Conservation (phyloP, 2,329 filamentous ascomycete genomes). For the Fusarium sp. region DNA sequence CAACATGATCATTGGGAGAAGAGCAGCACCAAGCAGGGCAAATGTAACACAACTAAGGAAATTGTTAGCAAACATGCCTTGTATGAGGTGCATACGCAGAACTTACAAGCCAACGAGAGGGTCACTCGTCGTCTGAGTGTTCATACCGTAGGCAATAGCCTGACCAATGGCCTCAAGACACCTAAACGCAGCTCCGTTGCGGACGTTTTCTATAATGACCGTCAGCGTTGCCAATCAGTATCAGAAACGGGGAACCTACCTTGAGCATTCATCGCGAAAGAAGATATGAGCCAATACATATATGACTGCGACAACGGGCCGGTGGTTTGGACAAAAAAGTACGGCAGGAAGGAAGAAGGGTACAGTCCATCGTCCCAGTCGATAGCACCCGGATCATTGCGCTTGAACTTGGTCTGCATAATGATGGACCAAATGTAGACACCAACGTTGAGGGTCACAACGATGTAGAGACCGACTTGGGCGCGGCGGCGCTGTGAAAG, state of each 20-base stretch:
- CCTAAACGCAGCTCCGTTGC: slow-evolving; percentile 55
- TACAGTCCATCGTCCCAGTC: slow-evolving; percentile 59
- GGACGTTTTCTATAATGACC: slow-evolving; percentile 49
- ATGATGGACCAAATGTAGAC: slow-evolving; percentile 63
- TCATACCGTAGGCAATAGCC: slow-evolving; percentile 56
- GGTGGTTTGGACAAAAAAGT: slow-evolving; percentile 58
- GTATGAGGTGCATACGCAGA: background rate
- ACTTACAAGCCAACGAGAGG: slow-evolving; percentile 55
- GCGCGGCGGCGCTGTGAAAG: slow-evolving; percentile 58
- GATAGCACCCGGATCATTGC: slow-evolving; percentile 54
- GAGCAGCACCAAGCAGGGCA: slow-evolving; percentile 49
- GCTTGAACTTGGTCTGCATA: slow-evolving; percentile 57
- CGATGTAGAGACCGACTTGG: slow-evolving; percentile 57
- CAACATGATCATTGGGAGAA: slow-evolving; percentile 52
- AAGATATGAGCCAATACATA: slow-evolving; percentile 58
- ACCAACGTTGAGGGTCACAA: slow-evolving; percentile 59
- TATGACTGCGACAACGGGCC: slow-evolving; percentile 57
- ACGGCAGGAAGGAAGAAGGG: slow-evolving; percentile 57
- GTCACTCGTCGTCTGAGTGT: slow-evolving; percentile 52
- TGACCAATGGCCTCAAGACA: slow-evolving; percentile 55
- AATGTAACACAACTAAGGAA: slow-evolving; percentile 52
- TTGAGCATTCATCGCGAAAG: slow-evolving; percentile 44
- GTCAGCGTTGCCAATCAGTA: background rate
- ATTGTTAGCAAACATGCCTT: background rate
- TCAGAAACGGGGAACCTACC: background rate